Percentiles rank a stretch among this genome's conserved stretches.
Conservation (phyloP, 805 yeast genomes). For the Candida palmyrensis region DNA sequence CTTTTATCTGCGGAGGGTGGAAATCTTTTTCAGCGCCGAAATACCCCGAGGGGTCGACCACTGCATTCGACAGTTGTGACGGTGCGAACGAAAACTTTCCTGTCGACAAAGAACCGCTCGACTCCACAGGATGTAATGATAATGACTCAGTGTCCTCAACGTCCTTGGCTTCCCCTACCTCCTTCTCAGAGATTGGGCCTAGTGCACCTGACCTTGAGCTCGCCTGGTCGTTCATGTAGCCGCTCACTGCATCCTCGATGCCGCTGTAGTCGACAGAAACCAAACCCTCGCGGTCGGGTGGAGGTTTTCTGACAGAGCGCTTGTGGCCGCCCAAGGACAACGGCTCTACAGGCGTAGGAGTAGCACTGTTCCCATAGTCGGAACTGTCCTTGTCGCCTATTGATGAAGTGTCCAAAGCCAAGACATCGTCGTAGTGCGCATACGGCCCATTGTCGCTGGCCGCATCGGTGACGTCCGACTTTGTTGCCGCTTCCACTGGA, state of each 20-base stretch:
- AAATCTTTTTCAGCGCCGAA: background rate
- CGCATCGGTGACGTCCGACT: conserved; percentile 20
- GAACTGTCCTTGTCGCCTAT: conserved; percentile 8
- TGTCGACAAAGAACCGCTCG: conserved; percentile 23
- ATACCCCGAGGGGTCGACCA: background rate
- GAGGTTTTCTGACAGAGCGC: conserved; percentile 35
- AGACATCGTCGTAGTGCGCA: background rate
- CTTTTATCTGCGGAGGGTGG: background rate
- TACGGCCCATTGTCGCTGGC: conserved; percentile 29
- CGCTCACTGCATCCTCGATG: conserved; percentile 29
- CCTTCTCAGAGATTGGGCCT: no score
- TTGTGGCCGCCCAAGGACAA: conserved; percentile 18
- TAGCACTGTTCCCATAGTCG: conserved; percentile 3
- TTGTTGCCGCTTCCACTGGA: conserved; percentile 1
- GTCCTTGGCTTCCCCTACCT: no score
- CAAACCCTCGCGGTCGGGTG: conserved; percentile 14
- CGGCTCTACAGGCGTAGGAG: conserved; percentile 22
- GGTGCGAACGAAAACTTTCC: conserved; percentile 13
- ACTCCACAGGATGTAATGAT: conserved; percentile 13
- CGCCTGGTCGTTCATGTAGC: conserved; percentile 13
- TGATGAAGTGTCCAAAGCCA: background rate
- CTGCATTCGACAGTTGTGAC: background rate
- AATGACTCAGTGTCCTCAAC: conserved; percentile 3
- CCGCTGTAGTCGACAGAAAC: conserved; percentile 24
- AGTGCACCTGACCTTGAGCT: background rate